These are phyloP conservation scores for Bauhinia variegata DNA, from an alignment of 306 rosid genomes.

Conservation along the genomic window DNA sequence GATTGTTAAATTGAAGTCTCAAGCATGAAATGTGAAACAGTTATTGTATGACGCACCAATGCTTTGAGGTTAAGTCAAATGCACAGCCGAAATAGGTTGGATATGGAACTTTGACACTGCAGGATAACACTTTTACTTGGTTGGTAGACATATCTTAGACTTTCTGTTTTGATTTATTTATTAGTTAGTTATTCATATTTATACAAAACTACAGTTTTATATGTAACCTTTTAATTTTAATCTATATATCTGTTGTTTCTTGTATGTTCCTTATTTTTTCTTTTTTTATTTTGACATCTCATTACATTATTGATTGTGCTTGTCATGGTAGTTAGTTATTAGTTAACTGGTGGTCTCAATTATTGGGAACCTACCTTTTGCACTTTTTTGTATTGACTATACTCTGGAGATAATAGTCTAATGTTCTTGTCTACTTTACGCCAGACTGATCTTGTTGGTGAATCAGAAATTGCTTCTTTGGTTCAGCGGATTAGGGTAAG, in stretches of 20 bases:
- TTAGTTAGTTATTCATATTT: background rate
- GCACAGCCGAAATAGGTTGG: background rate
- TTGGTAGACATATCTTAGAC: background rate
- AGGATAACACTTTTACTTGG: background rate
- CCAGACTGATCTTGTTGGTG: slow-evolving; percentile 93
- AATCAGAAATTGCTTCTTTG: slow-evolving; percentile 70
- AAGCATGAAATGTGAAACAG: slow-evolving; percentile 3
- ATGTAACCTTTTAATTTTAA: background rate
- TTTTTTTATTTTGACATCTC: background rate
- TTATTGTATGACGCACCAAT: background rate
- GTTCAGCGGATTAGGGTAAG: slow-evolving; percentile 85
- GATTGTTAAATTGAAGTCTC: background rate
- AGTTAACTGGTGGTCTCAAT: background rate
- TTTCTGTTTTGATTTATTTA: background rate
- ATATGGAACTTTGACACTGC: background rate
- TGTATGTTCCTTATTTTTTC: background rate
- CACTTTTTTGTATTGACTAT: background rate
- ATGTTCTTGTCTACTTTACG: slow-evolving; percentile 30
- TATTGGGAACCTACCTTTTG: background rate
- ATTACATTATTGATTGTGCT: background rate
- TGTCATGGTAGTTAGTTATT: background rate
- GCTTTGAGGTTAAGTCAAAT: background rate
- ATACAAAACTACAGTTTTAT: background rate
- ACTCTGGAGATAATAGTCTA: slow-evolving; percentile 18
- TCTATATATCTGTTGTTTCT: background rate